phyloP scores from a whole-genome alignment of 305 asterid genomes.

The Euphrasia arctica region DNA sequence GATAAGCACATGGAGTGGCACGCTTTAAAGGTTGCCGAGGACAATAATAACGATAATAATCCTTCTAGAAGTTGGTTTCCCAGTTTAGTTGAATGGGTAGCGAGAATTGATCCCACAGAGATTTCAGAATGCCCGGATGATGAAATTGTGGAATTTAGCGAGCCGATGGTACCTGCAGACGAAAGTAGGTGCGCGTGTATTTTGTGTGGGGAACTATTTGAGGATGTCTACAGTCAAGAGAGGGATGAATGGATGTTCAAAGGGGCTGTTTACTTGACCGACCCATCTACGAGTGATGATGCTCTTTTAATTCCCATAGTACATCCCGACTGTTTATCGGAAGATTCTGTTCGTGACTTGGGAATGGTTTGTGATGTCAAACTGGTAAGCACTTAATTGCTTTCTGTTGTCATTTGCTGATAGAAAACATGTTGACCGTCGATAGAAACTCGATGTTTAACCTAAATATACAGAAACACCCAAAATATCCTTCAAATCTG shows the following conservation, averaged over 20 bases:
- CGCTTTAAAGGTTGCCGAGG: slow-evolving; percentile 31
- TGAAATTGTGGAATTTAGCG: slow-evolving; percentile 38
- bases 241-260: slow-evolving; percentile 82
- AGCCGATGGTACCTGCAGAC: slow-evolving; percentile 81
- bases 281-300: slow-evolving; percentile 33
- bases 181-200: slow-evolving; percentile 83
- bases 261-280: slow-evolving; percentile 67
- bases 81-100: slow-evolving; percentile 47
- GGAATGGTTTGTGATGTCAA: slow-evolving; percentile 43
- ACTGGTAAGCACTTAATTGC: slow-evolving; percentile 43
- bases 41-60: slow-evolving; percentile 15
- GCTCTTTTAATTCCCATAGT: slow-evolving; percentile 51
- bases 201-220: slow-evolving; percentile 89
- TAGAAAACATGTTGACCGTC: too few relatives aligned
- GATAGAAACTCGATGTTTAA: neutral
- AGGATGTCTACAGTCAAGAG: slow-evolving; percentile 65
- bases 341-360: slow-evolving; percentile 41
- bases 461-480: neutral
- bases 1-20: slow-evolving; percentile 78
- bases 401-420: neutral
- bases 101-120: slow-evolving; percentile 37
- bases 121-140: slow-evolving; percentile 35
- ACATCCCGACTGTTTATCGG: slow-evolving; percentile 67
- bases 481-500: too few relatives aligned
- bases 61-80: slow-evolving; percentile 72